Conservation (phyloP, 2,329 filamentous ascomycete species). For the Monosporascus sp. region DNA sequence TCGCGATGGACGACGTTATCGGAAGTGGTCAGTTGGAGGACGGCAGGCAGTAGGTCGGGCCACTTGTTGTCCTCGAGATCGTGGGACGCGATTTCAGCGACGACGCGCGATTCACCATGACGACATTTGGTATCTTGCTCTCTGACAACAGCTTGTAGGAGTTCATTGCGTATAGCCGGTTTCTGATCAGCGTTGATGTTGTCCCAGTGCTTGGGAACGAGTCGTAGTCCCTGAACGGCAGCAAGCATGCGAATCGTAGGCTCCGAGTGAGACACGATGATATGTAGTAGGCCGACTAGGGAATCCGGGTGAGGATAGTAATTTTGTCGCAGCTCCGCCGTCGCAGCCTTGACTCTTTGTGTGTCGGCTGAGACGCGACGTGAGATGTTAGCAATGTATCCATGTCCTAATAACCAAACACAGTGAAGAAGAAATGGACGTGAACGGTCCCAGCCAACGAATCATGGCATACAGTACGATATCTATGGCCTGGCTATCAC, state of each 20-base stretch:
- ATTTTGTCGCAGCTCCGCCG: slow-evolving; percentile 82
- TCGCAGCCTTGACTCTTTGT: slow-evolving; percentile 82
- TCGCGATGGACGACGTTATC: slow-evolving; percentile 74
- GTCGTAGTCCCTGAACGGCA: slow-evolving; percentile 79
- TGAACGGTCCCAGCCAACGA: neutral
- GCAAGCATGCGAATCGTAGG: slow-evolving; percentile 78
- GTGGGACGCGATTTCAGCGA: slow-evolving; percentile 77
- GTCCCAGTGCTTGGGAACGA: slow-evolving; percentile 83
- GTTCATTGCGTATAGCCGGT: slow-evolving; percentile 69
- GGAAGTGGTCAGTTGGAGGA: slow-evolving; percentile 75
- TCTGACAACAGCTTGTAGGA: slow-evolving; percentile 77
- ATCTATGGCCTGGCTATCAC: neutral
- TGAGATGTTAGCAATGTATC: slow-evolving; percentile 26
- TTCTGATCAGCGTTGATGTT: slow-evolving; percentile 70
- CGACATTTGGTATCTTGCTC: slow-evolving; percentile 73
- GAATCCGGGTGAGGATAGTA: slow-evolving; percentile 85
- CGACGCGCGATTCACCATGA: slow-evolving; percentile 81
- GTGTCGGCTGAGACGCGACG: slow-evolving; percentile 64
- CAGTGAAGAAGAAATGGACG: slow-evolving; percentile 2
- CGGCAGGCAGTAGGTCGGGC: slow-evolving; percentile 71
- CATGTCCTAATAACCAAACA: slow-evolving; percentile 8
- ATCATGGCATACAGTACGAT: too few species aligned
- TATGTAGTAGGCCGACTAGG: slow-evolving; percentile 79
- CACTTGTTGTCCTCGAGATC: slow-evolving; percentile 86
- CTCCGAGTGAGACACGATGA: slow-evolving; percentile 73